Conservation (phyloP, 164 flowering plant genomes). For the Vitis amurensis region DNA sequence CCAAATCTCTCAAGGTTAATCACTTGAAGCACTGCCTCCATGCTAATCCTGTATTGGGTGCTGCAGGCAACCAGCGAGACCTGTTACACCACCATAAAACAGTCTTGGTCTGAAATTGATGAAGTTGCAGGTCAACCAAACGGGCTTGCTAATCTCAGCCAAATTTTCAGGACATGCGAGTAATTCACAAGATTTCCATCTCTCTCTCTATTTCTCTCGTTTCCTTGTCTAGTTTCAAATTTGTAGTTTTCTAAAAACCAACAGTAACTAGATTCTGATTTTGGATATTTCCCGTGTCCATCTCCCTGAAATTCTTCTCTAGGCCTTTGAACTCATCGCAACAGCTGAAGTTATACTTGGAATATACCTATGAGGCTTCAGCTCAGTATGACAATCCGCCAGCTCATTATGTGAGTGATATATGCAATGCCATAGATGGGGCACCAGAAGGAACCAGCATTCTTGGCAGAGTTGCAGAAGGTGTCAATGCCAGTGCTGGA, state of each 20-base stretch:
- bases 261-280: no score
- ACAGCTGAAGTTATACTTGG: slow-evolving; percentile 26
- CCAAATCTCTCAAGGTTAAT: no score
- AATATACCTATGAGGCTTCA: slow-evolving; percentile 12
- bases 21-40: no score
- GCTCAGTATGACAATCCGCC: slow-evolving; percentile 33
- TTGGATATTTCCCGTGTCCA: background rate
- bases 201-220: no score
- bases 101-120: slow-evolving; percentile 61
- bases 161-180: slow-evolving; percentile 58
- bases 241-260: no score
- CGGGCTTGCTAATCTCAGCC: slow-evolving; percentile 45
- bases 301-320: no score
- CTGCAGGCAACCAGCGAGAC: slow-evolving; percentile 47
- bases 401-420: slow-evolving; percentile 7
- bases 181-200: slow-evolving; percentile 13
- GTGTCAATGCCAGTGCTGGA: background rate
- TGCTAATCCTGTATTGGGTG: no score
- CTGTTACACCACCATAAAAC: slow-evolving; percentile 45
- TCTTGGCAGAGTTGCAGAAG: slow-evolving; percentile 26
- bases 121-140: slow-evolving; percentile 35
- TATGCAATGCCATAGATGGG: slow-evolving; percentile 30
- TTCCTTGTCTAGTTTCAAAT: no score
- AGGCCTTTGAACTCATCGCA: slow-evolving; percentile 14
- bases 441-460: slow-evolving; percentile 9